phyloP scores from a whole-genome alignment of 2,329 filamentous ascomycete species.

The Lachnellula occidentalis region DNA sequence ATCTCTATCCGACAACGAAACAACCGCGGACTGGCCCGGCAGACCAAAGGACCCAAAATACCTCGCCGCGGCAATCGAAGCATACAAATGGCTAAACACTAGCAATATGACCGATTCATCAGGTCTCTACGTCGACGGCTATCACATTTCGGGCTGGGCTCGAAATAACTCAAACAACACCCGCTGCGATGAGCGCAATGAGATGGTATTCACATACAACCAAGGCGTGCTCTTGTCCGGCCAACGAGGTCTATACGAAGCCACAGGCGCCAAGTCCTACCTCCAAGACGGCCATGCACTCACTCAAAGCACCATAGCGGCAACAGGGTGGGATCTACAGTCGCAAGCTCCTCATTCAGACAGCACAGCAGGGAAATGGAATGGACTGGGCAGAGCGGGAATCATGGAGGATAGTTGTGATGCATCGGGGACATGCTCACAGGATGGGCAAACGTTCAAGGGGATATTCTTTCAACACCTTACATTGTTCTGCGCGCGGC shows the following conservation, averaged over 20 bases:
- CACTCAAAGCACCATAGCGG: slow-evolving; percentile 65
- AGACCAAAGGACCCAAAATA: slow-evolving; percentile 51
- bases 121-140: slow-evolving; percentile 81
- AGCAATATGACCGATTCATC: slow-evolving; percentile 75
- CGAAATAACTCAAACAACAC: slow-evolving; percentile 54
- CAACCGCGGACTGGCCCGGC: slow-evolving; percentile 6
- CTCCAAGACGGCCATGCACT: slow-evolving; percentile 76
- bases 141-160: slow-evolving; percentile 67
- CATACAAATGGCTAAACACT: slow-evolving; percentile 72
- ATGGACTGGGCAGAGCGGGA: slow-evolving; percentile 70
- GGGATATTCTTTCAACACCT: slow-evolving; percentile 93
- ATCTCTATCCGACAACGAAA: neutral
- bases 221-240: slow-evolving; percentile 86
- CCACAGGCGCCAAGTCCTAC: slow-evolving; percentile 66
- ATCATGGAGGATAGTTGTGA: slow-evolving; percentile 85
- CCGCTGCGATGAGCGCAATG: slow-evolving; percentile 72
- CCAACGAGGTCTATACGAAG: slow-evolving; percentile 72
- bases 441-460: slow-evolving; percentile 88
- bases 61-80: slow-evolving; percentile 67
- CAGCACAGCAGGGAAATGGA: slow-evolving; percentile 45
- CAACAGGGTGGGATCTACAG: slow-evolving; percentile 68
- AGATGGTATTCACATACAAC: slow-evolving; percentile 94
- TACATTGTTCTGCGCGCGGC: slow-evolving; percentile 65
- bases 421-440: slow-evolving; percentile 65
- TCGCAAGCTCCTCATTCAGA: neutral